phyloP scores from a whole-genome alignment of 2,329 filamentous ascomycete genomes.

The Epichloe glyceriae region DNA sequence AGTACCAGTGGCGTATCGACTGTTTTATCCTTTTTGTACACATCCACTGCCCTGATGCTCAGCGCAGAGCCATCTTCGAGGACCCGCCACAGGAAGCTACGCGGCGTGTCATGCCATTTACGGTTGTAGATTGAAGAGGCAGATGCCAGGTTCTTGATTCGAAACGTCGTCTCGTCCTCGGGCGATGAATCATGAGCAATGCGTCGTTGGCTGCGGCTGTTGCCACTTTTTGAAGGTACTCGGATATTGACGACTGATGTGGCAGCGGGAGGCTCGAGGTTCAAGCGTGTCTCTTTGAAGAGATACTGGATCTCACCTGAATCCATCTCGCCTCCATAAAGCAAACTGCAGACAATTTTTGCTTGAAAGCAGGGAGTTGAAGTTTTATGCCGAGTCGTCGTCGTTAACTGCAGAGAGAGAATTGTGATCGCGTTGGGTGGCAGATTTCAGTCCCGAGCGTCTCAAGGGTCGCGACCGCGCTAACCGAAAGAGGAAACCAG shows the following conservation, averaged over 20 bases:
- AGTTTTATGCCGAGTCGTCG: neutral
- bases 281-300: constrained; percentile 80
- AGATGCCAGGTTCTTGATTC: constrained; percentile 58
- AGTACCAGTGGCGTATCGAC: constrained; percentile 63
- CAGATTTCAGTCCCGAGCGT: constrained; percentile 19
- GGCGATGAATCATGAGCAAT: constrained; percentile 19
- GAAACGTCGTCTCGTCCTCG: constrained; percentile 64
- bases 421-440: constrained; percentile 18
- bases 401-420: constrained; percentile 9
- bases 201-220: constrained; percentile 30
- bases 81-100: constrained; percentile 83
- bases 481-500: constrained; percentile 25
- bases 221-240: constrained; percentile 42
- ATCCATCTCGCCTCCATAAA: constrained; percentile 57
- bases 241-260: constrained; percentile 59
- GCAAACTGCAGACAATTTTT: constrained; percentile 6
- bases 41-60: constrained; percentile 71
- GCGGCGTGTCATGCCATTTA: constrained; percentile 59
- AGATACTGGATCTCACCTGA: constrained; percentile 49
- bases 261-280: constrained; percentile 59
- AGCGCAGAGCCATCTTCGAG: constrained; percentile 67
- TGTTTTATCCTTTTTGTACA: constrained; percentile 54
- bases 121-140: constrained; percentile 79
- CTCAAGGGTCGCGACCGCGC: constrained; percentile 17
- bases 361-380: neutral